Percentiles rank a stretch among this genome's conserved stretches.
Evolutionary conservation across 176 grass and related monocot genomes (phyloP).

Genomic region (Ampelocalamus luodianensis): DNA sequence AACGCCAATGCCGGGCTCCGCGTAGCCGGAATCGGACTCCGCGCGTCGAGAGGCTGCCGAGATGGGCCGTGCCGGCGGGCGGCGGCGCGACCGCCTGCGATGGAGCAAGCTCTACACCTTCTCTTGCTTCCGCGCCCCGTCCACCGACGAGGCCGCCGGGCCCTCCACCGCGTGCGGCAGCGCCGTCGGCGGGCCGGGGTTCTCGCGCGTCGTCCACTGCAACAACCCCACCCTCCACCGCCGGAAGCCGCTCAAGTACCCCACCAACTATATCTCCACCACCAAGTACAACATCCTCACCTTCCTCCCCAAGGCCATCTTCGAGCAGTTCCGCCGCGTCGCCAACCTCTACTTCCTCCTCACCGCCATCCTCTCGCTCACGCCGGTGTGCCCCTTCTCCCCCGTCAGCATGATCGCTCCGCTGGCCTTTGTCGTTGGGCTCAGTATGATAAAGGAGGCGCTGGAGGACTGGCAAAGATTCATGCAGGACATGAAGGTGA

Average conservation of each 20-base stretch:
- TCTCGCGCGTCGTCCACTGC: slow-evolving; percentile 86
- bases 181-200: slow-evolving; percentile 71
- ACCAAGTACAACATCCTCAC: slow-evolving; percentile 97
- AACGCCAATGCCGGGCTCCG: slow-evolving; percentile 33
- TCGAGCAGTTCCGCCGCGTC: slow-evolving; percentile 95
- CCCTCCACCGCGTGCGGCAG: slow-evolving; percentile 29
- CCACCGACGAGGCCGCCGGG: slow-evolving; percentile 13
- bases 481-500: slow-evolving; percentile 97
- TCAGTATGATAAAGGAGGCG: slow-evolving; percentile 93
- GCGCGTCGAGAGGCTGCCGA: slow-evolving; percentile 23
- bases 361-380: slow-evolving; percentile 87
- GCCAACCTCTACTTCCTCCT: slow-evolving; percentile 97
- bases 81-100: slow-evolving; percentile 70
- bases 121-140: slow-evolving; percentile 61
- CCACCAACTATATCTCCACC: slow-evolving; percentile 86
- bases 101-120: slow-evolving; percentile 98
- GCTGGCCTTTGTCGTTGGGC: slow-evolving; percentile 81
- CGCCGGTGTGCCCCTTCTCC: slow-evolving; percentile 85
- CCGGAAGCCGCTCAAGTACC: slow-evolving; percentile 80
- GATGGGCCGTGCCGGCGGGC: slow-evolving; percentile 65
- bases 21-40: slow-evolving; percentile 38
- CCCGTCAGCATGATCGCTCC: slow-evolving; percentile 86
- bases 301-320: slow-evolving; percentile 95
- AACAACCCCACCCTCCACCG: slow-evolving; percentile 69
- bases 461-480: slow-evolving; percentile 95